A percentile compares a stretch with the other conserved stretches of the same genome.
Conservation (phyloP, 257 asterid genomes). For the Penstemon newberryi region DNA sequence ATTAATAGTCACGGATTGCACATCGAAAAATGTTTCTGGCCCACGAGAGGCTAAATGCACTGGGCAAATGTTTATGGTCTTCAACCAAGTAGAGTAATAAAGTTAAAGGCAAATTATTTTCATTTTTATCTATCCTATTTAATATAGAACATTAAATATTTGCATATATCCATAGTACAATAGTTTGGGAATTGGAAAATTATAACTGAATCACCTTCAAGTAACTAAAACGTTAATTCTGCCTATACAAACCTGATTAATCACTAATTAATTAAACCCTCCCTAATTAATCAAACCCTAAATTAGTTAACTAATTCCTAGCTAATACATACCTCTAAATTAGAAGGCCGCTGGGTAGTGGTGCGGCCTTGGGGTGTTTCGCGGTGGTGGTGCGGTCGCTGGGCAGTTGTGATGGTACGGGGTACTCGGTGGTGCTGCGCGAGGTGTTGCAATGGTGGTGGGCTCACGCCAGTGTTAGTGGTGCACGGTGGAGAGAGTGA, state of each 20-base stretch:
- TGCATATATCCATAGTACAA: not conserved
- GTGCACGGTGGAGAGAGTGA: too few relatives aligned
- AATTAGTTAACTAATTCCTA: too few relatives aligned
- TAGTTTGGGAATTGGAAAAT: not conserved
- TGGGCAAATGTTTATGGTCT: slow-evolving; percentile 14
- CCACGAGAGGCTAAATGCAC: not conserved
- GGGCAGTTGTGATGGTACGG: too few relatives aligned
- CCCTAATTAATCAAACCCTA: too few relatives aligned
- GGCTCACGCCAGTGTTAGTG: too few relatives aligned
- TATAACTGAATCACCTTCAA: not conserved
- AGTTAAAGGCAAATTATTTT: slow-evolving; percentile 14
- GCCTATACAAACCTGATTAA: not conserved
- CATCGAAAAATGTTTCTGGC: slow-evolving; percentile 11
- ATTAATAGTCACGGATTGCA: not conserved
- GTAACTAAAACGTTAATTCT: slow-evolving; percentile 1
- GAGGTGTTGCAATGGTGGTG: too few relatives aligned
- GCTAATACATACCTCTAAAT: too few relatives aligned
- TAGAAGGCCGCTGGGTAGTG: too few relatives aligned
- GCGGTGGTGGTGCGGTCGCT: too few relatives aligned
- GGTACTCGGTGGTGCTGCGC: too few relatives aligned
- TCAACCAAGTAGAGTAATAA: not conserved
- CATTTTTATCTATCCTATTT: not conserved
- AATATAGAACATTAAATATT: not conserved
- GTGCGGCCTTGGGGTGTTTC: too few relatives aligned
- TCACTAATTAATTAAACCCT: too few relatives aligned